Percentiles rank a stretch among this genome's conserved stretches.
phyloP scores from a whole-genome alignment of 495 filamentous ascomycete species.

The Staphylotrichum longicolle region DNA sequence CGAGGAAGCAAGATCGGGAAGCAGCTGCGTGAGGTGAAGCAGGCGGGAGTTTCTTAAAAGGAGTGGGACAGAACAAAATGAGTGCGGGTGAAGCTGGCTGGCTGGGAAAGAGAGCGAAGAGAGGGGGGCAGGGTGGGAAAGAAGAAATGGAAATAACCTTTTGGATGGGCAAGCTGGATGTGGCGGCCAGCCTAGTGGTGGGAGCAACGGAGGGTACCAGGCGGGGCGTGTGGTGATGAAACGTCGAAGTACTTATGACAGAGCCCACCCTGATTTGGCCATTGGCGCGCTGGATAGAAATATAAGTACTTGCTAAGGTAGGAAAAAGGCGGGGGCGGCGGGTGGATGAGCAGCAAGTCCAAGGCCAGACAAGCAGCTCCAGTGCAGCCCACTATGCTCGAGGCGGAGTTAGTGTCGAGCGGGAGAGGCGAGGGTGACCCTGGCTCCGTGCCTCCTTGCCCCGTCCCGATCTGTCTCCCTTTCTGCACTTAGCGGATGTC shows the following conservation, averaged over 20 bases:
- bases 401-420: constrained; percentile 33
- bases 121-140: constrained; percentile 23
- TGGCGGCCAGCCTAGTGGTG: constrained; percentile 52
- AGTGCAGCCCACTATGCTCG: constrained; percentile 22
- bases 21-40: constrained; percentile 19
- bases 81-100: constrained; percentile 8
- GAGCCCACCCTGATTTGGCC: constrained; percentile 50
- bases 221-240: constrained; percentile 51
- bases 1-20: constrained; percentile 12
- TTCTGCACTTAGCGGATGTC: not conserved
- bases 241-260: constrained; percentile 43
- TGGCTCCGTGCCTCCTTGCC: constrained; percentile 31
- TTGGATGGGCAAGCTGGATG: constrained; percentile 49
- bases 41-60: constrained; percentile 19
- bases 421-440: constrained; percentile 36
- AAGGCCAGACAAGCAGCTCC: constrained; percentile 22
- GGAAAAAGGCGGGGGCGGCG: constrained; percentile 31
- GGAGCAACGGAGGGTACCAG: constrained; percentile 38
- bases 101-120: no score
- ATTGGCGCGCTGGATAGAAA: constrained; percentile 36
- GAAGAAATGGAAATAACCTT: constrained; percentile 51
- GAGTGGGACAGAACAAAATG: constrained; percentile 7
- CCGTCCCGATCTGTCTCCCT: constrained; percentile 28
- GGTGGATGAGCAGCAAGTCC: constrained; percentile 24
- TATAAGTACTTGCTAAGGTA: constrained; percentile 37